Conservation (phyloP, 176 grass and related monocot genomes). For the Zoysia japonica region DNA sequence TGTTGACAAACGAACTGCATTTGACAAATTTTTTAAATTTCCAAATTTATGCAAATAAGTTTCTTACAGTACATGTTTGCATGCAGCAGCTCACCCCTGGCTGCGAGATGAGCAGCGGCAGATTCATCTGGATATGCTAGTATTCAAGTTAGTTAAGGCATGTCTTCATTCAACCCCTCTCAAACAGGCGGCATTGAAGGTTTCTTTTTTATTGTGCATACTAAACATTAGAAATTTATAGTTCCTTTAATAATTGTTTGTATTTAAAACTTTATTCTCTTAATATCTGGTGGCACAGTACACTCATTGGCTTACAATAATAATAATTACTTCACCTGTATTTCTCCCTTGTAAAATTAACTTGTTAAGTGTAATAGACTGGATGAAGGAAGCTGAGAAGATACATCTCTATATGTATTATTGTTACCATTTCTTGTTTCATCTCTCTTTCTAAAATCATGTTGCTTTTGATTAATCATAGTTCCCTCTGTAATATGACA, state of each 20-base stretch:
- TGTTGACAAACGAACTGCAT: background rate
- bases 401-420: background rate
- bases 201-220: conserved; percentile 37
- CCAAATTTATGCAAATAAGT: conserved; percentile 7
- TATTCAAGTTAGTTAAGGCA: conserved; percentile 75
- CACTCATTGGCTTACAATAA: background rate
- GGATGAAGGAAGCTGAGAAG: background rate
- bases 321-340: conserved; percentile 3
- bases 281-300: background rate
- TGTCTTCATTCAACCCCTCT: conserved; percentile 83
- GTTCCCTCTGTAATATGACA: conserved; percentile 35
- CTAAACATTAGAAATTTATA: background rate
- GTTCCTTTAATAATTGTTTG: conserved; percentile 4
- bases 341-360: conserved; percentile 27
- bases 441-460: conserved; percentile 7
- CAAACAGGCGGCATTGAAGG: conserved; percentile 93
- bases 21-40: conserved; percentile 35
- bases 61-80: background rate
- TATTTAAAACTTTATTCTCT: conserved; percentile 6
- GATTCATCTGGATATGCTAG: conserved; percentile 84
- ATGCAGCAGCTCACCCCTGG: conserved; percentile 80
- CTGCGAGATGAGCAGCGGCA: conserved; percentile 65
- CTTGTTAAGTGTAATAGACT: conserved; percentile 12
- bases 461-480: conserved; percentile 22
- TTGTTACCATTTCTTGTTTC: conserved; percentile 15